Evolutionary conservation across 768 basidiomycete species (phyloP).

Genomic region (Amanita pseudoporphyria): DNA sequence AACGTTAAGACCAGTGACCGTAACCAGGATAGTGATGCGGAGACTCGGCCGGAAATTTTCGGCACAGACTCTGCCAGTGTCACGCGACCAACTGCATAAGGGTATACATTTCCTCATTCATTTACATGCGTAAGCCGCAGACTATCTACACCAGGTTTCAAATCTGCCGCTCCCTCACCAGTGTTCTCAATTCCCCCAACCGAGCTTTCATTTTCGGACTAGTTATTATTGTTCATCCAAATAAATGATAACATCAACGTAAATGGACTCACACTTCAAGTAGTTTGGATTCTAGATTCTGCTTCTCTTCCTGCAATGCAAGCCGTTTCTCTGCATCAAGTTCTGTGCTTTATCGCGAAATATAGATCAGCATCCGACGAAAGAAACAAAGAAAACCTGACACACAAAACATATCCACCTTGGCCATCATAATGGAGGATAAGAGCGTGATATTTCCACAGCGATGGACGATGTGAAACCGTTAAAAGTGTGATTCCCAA

Average conservation of each 20-base stretch:
- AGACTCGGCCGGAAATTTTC: conserved; percentile 2
- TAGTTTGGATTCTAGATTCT: conserved; percentile 74
- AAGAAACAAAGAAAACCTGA: conserved; percentile 10
- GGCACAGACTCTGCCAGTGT: neutral
- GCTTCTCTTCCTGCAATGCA: conserved; percentile 92
- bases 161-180: conserved; percentile 13
- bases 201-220: conserved; percentile 79
- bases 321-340: conserved; percentile 85
- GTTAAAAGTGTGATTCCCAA: conserved; percentile 90
- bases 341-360: conserved; percentile 49
- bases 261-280: conserved; percentile 67
- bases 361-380: neutral
- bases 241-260: neutral
- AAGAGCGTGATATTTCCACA: conserved; percentile 88
- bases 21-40: neutral
- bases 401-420: conserved; percentile 92
- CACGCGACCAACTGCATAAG: neutral
- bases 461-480: conserved; percentile 88
- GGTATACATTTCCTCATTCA: too few relatives aligned
- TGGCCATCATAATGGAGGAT: conserved; percentile 91
- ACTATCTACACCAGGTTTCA: neutral
- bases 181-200: conserved; percentile 51
- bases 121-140: too few relatives aligned
- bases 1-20: neutral
- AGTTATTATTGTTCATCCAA: conserved; percentile 1